These are phyloP conservation scores for Alternaria alternata DNA, from an alignment of 2,329 filamentous ascomycete genomes.

Conservation along the genomic window DNA sequence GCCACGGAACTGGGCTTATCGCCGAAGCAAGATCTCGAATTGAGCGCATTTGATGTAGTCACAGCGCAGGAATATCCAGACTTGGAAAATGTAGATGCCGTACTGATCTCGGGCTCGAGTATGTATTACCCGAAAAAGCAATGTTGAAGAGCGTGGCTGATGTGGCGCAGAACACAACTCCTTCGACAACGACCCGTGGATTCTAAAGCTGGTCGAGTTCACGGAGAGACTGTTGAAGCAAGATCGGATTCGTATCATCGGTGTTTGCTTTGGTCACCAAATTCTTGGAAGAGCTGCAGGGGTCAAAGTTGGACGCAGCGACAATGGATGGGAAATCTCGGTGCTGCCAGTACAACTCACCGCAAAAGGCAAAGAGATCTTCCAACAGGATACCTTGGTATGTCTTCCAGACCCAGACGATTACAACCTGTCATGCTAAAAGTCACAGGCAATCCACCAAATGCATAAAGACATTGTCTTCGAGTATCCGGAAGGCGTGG, in stretches of 20 bases:
- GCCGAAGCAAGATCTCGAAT: constrained; percentile 58
- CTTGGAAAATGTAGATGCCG: constrained; percentile 77
- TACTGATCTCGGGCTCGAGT: constrained; percentile 80
- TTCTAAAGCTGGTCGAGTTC: constrained; percentile 75
- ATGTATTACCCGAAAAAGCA: constrained; percentile 24
- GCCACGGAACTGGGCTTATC: constrained; percentile 57
- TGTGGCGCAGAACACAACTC: constrained; percentile 68
- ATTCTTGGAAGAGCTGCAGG: constrained; percentile 79
- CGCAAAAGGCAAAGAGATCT: constrained; percentile 73
- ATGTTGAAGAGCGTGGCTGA: constrained; percentile 17
- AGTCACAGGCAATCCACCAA: constrained; percentile 73
- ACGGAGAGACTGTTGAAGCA: constrained; percentile 67
- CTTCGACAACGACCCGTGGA: constrained; percentile 79
- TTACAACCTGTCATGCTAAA: constrained; percentile 1
- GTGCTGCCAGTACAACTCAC: constrained; percentile 75
- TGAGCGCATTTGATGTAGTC: constrained; percentile 77
- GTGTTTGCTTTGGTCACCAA: constrained; percentile 88
- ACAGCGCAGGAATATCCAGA: constrained; percentile 73
- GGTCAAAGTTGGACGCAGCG: constrained; percentile 70
- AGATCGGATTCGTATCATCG: constrained; percentile 73
- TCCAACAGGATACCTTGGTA: constrained; percentile 70
- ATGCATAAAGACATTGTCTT: constrained; percentile 85
- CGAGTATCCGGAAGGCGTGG: constrained; percentile 67
- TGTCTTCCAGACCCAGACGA: constrained; percentile 26
- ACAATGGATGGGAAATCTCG: constrained; percentile 81